Percentiles rank a stretch among this genome's conserved stretches.
Evolutionary conservation across 441 rosid genomes (phyloP).

Genomic region (Hura crepitans): DNA sequence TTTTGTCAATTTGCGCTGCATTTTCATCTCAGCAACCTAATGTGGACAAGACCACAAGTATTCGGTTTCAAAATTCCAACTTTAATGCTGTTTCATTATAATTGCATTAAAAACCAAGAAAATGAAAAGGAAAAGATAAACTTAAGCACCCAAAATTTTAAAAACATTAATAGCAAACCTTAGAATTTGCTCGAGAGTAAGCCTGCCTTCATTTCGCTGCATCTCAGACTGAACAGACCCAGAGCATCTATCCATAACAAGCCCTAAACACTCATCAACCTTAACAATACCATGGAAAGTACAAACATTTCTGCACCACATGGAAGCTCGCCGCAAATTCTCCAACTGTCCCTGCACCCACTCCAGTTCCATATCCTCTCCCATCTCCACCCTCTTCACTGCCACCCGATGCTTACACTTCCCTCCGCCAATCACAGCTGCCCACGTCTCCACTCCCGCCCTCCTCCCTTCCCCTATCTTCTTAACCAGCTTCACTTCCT

Average conservation of each 20-base stretch:
- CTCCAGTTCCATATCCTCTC: slow-evolving; percentile 76
- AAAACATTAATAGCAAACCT: slow-evolving; percentile 40
- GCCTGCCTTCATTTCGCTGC: slow-evolving; percentile 88
- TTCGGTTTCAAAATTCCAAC: not conserved
- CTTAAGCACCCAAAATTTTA: not conserved
- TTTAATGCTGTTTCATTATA: not conserved
- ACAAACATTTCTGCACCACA: slow-evolving; percentile 98
- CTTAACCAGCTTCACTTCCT: slow-evolving; percentile 43
- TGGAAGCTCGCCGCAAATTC: slow-evolving; percentile 58
- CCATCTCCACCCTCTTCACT: slow-evolving; percentile 62
- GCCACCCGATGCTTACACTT: slow-evolving; percentile 70
- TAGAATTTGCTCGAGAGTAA: slow-evolving; percentile 88
- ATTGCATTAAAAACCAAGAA: not conserved
- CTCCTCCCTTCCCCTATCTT: slow-evolving; percentile 52
- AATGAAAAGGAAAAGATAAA: not conserved
- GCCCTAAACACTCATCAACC: slow-evolving; percentile 58
- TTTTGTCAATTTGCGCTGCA: no score
- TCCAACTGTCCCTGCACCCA: slow-evolving; percentile 85
- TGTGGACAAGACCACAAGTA: no score
- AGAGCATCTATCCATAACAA: slow-evolving; percentile 75
- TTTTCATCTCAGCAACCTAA: no score
- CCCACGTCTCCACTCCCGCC: slow-evolving; percentile 79
- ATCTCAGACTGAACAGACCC: slow-evolving; percentile 92
- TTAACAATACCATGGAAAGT: slow-evolving; percentile 81
- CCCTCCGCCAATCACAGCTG: slow-evolving; percentile 47